Percentiles rank a stretch among this genome's conserved stretches.
Conservation (phyloP, 2,329 filamentous ascomycete species). For the Fusarium pilosicola region DNA sequence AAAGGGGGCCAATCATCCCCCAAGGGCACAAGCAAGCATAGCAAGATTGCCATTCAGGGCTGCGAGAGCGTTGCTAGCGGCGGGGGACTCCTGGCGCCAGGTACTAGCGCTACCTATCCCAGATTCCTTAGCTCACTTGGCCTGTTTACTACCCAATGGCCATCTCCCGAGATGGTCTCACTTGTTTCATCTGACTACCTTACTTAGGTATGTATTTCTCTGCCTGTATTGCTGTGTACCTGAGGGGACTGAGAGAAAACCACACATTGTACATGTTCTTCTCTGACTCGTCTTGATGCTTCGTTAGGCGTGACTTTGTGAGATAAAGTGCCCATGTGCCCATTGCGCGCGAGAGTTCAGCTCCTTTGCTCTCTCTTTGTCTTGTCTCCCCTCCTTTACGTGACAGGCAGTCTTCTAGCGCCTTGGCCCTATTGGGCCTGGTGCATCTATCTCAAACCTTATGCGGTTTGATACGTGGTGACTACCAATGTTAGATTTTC, state of each 20-base stretch:
- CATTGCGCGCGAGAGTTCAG: not conserved
- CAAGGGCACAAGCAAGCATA: not conserved
- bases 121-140: not conserved
- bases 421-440: not conserved
- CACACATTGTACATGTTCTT: conserved; percentile 17
- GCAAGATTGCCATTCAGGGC: conserved; percentile 24
- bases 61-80: conserved; percentile 22
- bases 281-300: not conserved
- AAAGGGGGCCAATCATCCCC: conserved; percentile 37
- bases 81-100: conserved; percentile 27
- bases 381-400: not conserved
- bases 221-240: not conserved
- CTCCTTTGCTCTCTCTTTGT: not conserved
- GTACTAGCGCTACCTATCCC: conserved; percentile 16
- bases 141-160: conserved; percentile 18
- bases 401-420: not conserved
- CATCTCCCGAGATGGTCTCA: conserved; percentile 4
- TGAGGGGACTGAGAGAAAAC: conserved; percentile 9
- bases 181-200: conserved; percentile 32
- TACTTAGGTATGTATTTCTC: not conserved
- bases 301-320: not conserved
- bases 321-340: not conserved
- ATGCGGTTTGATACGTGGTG: not conserved
- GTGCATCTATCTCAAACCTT: conserved; percentile 4
- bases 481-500: not conserved